Evolutionary conservation across 805 yeast species (phyloP), one percentile per base, ranked within the genome.

Genomic region (Yueomyces sp.): DNA sequence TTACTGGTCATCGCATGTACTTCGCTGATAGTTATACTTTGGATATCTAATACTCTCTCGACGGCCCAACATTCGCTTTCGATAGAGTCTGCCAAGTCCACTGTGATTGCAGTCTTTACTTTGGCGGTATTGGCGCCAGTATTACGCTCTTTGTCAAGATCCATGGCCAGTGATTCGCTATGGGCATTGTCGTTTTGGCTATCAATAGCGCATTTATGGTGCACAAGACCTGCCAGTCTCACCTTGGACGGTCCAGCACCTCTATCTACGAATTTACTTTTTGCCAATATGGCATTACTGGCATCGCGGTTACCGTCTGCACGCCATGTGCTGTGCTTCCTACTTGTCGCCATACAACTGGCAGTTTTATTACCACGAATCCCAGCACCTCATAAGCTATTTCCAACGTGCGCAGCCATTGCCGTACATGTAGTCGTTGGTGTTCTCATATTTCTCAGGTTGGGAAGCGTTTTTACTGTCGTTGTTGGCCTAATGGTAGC

Each of bases 181-280:
- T 90, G 97, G 96, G 87, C 95, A 0, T 62, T 92, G 4, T 76
- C 94, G 5, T 77, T 81, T 40, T 81, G 95, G 79, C 66, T 92
- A 12, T 78, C 84, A 32, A 52, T 85, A 8, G 65, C 79, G 39
- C 86, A 86, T 53, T 64, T 87, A 9, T 47, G 55, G 26, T 49
- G 29, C 12, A 37, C 34, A 12, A 27, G 41, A 28, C 37, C 37
- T 9, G 8, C n/a, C 8, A 11, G 26, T 11, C 8, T 19, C 5
- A 11, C 37, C 8, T 5, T 11, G n/a, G 5, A 34, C 5, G 37
- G n/a, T 9, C 52, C 59, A 56, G 82, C 74, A 37, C 82, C 76
- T 40, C 61, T 87, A 7, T 79, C 94, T 1, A 86, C 94, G 27
- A 92, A 90, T 54, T 64, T 88, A 3, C 76, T 95, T 5, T 65